Evolutionary conservation across 2,329 filamentous ascomycete species (phyloP), one percentile per base, ranked within the genome.

Genomic region (Exophiala mesophila): DNA sequence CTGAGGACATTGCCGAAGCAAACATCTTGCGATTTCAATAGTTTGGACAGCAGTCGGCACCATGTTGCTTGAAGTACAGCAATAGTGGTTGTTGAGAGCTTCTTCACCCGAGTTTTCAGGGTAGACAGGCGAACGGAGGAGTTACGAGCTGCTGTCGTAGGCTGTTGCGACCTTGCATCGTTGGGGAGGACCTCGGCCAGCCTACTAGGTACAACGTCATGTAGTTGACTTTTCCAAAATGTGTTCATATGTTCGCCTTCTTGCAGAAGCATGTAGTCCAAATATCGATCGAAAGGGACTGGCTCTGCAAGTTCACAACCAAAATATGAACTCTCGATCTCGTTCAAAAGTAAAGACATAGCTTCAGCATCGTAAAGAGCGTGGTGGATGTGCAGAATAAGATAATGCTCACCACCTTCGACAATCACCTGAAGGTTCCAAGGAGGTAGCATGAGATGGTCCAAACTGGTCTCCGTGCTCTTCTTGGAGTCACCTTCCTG

Each of bases 1-100:
- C 80, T 89, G 42, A 90, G 75, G 2, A 96, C 82, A 55, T 87
- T 92, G 1, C 90, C 89, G 57, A 96, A 95, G 60, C 86, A 92
- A 4, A 95, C 56, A 56, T 95, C 88, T 0, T 67, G 59, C 4
- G 68, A 66, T 1, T 70, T 60, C 2, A 80, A 71, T 2, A 78
- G 66, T 2, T 75, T 65, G 0, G 75, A 68, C 1, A 95, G 59
- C 0, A 85, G 63, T 30, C 74, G 74, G 1, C 79, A 74, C 86
- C 88, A 94, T 1, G 80, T 73, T 3, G 84, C 71, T 61, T 95
- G 88, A 21, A 81, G 74, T 0, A 86, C 54, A 1, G 82, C 76
- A 1, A 90, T 65, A 0, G 88, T 65, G 0, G 83, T 82, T 0
- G 78, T 68, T 76, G 3, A 81, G 59, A 3, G 67, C 15, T 65